Percentiles rank a stretch among this genome's conserved stretches.
Evolutionary conservation across 805 yeast genomes (phyloP).

Genomic region (Hanseniaspora guilliermondii): DNA sequence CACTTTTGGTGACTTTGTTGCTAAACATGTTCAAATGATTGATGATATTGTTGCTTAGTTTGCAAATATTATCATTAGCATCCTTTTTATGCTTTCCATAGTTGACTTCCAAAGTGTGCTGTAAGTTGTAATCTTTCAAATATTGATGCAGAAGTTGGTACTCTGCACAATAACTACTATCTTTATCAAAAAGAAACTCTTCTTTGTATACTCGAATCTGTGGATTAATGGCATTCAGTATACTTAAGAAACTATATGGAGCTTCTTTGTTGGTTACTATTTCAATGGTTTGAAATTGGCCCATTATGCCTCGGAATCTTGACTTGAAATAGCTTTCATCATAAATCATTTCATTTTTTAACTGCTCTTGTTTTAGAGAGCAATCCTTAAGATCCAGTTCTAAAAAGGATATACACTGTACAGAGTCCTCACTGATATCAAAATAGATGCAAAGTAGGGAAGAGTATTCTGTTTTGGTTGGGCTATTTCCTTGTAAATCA

Average conservation of each 20-base stretch:
- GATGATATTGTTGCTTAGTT: conserved; percentile 37
- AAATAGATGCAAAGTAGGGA: not conserved
- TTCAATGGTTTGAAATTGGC: conserved; percentile 56
- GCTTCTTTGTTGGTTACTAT: conserved; percentile 40
- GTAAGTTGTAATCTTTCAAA: conserved; percentile 35
- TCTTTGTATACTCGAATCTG: not conserved
- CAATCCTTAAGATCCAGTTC: not conserved
- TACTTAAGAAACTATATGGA: conserved; percentile 26
- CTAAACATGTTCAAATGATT: conserved; percentile 62
- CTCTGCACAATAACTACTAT: conserved; percentile 16
- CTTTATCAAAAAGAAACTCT: not conserved
- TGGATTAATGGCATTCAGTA: conserved; percentile 2
- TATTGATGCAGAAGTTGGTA: conserved; percentile 38
- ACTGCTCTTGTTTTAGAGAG: not conserved
- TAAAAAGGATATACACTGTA: not conserved
- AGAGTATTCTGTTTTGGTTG: not conserved
- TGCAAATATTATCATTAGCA: conserved; percentile 46
- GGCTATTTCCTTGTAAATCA: not conserved
- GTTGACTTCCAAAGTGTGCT: not conserved
- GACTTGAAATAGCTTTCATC: not conserved
- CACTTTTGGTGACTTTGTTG: conserved; percentile 41
- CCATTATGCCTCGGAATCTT: conserved; percentile 21
- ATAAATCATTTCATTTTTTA: not conserved
- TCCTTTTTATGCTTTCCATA: conserved; percentile 24
- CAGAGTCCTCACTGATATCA: not conserved